These are phyloP conservation scores for Spiromastix sp. DNA, from an alignment of 2,329 filamentous ascomycete species.

Conservation along the genomic window DNA sequence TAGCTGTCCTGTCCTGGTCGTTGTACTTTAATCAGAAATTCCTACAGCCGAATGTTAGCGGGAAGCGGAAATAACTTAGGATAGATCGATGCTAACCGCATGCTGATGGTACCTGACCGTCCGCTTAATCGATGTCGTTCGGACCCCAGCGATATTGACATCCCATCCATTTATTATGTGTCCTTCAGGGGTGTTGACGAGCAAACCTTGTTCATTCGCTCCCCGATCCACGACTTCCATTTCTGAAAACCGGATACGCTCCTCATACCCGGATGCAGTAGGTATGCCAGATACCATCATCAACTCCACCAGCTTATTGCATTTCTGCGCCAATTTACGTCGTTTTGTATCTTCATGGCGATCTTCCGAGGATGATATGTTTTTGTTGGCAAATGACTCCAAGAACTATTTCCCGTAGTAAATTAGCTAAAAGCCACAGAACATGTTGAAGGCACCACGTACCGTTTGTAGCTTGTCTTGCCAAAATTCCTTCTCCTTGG, in stretches of 20 bases:
- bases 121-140: conserved; percentile 68
- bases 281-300: conserved; percentile 99
- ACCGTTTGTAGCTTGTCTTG: conserved; percentile 94
- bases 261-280: conserved; percentile 93
- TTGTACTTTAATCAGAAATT: conserved; percentile 84
- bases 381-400: conserved; percentile 92
- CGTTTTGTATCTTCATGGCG: conserved; percentile 93
- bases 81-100: conserved; percentile 49
- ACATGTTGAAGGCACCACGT: conserved; percentile 29
- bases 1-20: conserved; percentile 62
- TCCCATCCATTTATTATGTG: conserved; percentile 95
- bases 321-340: conserved; percentile 82
- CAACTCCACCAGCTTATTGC: conserved; percentile 88
- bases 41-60: conserved; percentile 37
- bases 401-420: conserved; percentile 58
- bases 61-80: not conserved
- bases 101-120: conserved; percentile 86
- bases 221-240: conserved; percentile 92
- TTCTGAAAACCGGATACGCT: conserved; percentile 91
- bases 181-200: conserved; percentile 80
- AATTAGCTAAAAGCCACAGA: no score
- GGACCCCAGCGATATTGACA: conserved; percentile 84
- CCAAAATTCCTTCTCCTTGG: conserved; percentile 98
- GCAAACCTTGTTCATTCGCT: conserved; percentile 80
- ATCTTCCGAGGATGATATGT: conserved; percentile 94